These are phyloP conservation scores for Ceratobasidium sp. DNA, from an alignment of 1,284 basidiomycete species.

Conservation along the genomic window DNA sequence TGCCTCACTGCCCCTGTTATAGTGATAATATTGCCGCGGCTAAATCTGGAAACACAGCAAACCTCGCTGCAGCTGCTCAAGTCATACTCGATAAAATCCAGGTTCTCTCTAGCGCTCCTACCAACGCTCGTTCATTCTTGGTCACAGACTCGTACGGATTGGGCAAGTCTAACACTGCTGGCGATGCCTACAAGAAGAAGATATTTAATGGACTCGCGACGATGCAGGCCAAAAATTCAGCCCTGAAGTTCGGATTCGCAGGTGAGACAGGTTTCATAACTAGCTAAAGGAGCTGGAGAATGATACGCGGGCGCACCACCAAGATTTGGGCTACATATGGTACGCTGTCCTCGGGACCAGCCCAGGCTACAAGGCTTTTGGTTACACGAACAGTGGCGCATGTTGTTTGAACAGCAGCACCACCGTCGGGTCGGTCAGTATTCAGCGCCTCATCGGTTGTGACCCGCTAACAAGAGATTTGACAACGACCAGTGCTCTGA, in stretches of 20 bases:
- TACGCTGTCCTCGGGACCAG: constrained; percentile 58
- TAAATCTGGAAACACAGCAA: constrained; percentile 47
- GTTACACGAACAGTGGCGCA: constrained; percentile 58
- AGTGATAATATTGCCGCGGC: constrained; percentile 52
- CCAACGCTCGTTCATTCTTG: constrained; percentile 61
- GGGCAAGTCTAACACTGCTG: constrained; percentile 56
- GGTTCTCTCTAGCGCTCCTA: constrained; percentile 58
- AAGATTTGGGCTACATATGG: constrained; percentile 60
- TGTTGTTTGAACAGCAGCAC: constrained; percentile 51
- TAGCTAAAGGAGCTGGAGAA: background rate
- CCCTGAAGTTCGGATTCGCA: constrained; percentile 59
- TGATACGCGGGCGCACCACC: background rate
- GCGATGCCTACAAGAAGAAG: constrained; percentile 59
- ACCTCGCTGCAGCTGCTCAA: constrained; percentile 55
- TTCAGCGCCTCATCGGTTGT: no score
- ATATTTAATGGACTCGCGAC: constrained; percentile 57
- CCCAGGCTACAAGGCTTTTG: constrained; percentile 62
- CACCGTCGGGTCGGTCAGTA: constrained; percentile 25
- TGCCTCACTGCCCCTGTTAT: background rate
- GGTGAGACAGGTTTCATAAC: constrained; percentile 8
- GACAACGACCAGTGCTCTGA: background rate
- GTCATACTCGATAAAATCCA: constrained; percentile 57
- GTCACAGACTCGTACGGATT: constrained; percentile 63
- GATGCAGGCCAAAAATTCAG: constrained; percentile 49
- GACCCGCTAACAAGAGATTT: no score